Conservation (phyloP, 2,329 filamentous ascomycete genomes). For the Blastomyces silverae region DNA sequence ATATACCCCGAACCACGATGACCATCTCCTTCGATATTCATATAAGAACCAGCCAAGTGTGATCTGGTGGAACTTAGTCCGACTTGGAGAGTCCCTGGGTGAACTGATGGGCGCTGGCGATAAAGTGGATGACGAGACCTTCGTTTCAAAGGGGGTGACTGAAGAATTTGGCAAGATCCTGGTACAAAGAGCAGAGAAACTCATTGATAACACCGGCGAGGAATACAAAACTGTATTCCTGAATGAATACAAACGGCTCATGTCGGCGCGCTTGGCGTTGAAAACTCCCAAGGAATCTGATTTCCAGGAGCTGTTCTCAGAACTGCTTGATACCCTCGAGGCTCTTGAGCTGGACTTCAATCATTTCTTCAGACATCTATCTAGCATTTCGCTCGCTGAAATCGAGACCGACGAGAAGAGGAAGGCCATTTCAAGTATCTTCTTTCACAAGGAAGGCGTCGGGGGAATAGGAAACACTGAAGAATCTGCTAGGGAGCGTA, state of each 20-base stretch:
- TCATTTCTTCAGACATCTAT: conserved; percentile 80
- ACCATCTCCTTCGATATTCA: conserved; percentile 75
- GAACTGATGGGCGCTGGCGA: conserved; percentile 76
- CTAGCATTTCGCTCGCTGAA: conserved; percentile 54
- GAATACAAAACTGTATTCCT: conserved; percentile 87
- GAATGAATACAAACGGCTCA: conserved; percentile 78
- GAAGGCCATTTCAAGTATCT: conserved; percentile 58
- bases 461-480: conserved; percentile 54
- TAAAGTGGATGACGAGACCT: conserved; percentile 63
- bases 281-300: conserved; percentile 62
- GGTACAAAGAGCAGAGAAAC: conserved; percentile 68
- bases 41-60: conserved; percentile 93
- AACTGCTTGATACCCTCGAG: conserved; percentile 74
- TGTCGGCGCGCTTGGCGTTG: conserved; percentile 73
- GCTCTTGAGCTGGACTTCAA: conserved; percentile 83
- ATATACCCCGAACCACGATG: conserved; percentile 97
- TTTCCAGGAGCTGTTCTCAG: conserved; percentile 75
- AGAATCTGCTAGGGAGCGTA: conserved; percentile 56
- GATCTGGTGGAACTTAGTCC: conserved; percentile 97
- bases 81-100: conserved; percentile 79
- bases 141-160: conserved; percentile 64
- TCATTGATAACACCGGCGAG: conserved; percentile 74
- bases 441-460: conserved; percentile 72
- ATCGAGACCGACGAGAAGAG: conserved; percentile 59
- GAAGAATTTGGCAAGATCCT: conserved; percentile 64